Evolutionary conservation across 306 rosid genomes (phyloP).

Genomic region (Nissolia schottii): DNA sequence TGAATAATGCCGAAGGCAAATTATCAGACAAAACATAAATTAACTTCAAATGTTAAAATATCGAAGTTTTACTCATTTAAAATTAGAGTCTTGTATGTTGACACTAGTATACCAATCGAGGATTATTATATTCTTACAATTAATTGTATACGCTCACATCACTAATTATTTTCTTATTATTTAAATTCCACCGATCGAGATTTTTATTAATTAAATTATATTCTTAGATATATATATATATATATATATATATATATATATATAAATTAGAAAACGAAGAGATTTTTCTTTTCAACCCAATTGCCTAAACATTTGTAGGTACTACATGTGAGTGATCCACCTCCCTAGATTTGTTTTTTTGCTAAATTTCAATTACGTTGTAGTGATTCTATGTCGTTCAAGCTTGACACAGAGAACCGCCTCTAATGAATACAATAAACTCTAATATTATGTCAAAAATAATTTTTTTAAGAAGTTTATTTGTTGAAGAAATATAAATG

Average conservation of each 20-base stretch:
- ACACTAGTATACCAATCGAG: conserved; percentile 7
- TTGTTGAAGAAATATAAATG: too few species aligned
- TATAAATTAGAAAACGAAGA: neutral
- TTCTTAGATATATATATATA: too few species aligned
- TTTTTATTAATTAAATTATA: neutral
- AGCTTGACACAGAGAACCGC: too few species aligned
- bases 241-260: too few species aligned
- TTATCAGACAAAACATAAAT: conserved; percentile 4
- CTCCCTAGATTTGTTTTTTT: too few species aligned
- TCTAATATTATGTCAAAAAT: too few species aligned
- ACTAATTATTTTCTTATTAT: neutral
- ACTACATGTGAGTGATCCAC: too few species aligned
- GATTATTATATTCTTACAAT: neutral
- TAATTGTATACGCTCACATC: neutral
- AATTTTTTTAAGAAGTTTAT: too few species aligned
- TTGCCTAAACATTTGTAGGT: neutral
- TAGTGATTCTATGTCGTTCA: too few species aligned
- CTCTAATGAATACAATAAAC: too few species aligned
- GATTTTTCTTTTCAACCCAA: neutral
- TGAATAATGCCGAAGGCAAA: conserved; percentile 32
- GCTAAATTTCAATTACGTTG: too few species aligned
- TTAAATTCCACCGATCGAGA: neutral
- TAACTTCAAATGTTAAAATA: neutral
- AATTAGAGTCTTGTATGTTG: neutral
- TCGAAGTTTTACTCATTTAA: neutral